Evolutionary conservation across 1,284 basidiomycete genomes (phyloP), one percentile per base, ranked within the genome.

Genomic region (Microbotryum scabiosae): DNA sequence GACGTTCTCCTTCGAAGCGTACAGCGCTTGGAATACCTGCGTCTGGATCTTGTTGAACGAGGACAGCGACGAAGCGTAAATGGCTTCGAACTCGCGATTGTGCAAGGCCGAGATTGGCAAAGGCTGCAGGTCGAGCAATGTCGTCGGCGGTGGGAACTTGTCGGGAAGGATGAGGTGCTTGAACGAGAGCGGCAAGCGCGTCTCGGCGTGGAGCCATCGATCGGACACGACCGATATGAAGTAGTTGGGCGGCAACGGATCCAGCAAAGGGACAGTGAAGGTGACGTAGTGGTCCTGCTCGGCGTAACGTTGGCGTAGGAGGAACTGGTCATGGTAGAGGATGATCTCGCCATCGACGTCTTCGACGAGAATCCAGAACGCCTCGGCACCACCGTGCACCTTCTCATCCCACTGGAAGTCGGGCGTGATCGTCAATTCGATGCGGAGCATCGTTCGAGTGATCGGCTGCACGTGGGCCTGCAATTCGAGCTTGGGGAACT

Each of bases 361-460:
- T 75, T 97, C 93, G 16, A 97, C 91, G 52, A 94, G 76, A 68
- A 98, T 88, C 76, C 87, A 84, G 81, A 98, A 98, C 0, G 85
- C 83, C 75, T 97, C 90, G 0, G 89, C 85, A 1, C 80, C 76
- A 4, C 91, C 88, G 69, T 98, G 96, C 41, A 93, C 84, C 75
- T 90, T 90, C 71, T 92, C 89, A 60, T 97, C 92, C 94, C 94
- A 98, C 58, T 86, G 83, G 82, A 97, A 98, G 74, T 97, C 94
- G 23, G 94, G 93, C 4, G 85, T 85, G 73, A 97, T 91, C 1
- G 88, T 90, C 20, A 96, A 76, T 69, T 94, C 90, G 64, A 94
- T 87, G 54, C 88, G 84, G 46, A 96, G 81, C 26, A 94, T 82
- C 0, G 89, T 88, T 25, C 90, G 83, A 0, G 91, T 96, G 69